Base-by-base conservation (phyloP, 1,284 basidiomycete species). In the Gymnopus androsaceus region DNA sequence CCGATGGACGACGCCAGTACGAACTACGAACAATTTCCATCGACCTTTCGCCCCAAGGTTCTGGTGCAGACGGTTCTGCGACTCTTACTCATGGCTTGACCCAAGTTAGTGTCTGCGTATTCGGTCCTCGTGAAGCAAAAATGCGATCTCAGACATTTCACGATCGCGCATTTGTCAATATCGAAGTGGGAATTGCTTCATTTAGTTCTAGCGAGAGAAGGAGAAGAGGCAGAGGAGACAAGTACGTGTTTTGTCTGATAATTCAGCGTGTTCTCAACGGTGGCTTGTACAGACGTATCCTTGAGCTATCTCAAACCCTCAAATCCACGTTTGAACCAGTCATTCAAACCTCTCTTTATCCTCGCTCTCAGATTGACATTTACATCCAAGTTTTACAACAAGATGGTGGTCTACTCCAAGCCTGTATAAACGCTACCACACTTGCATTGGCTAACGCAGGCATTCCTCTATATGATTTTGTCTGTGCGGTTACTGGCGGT, bases 291-390 rank as follows among this genome's bases (percentile, higher is more conserved):
- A 98, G 96, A 71, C 92, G 95, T 17, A 82, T 93, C 55, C 78
- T 94, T 57, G 96, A 99, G 72, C 81, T 98, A 58, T 91, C 88
- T 1, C 81, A 92, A 1, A 85, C 88, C 12, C 87, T 99, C 62
- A 90, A 94, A 72, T 88, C 92, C 36, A 98, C 96, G 0, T 98
- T 99, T 66, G 95, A 98, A 68, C 94, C 95, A 40, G 93, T 97
- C 51, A 84, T 99, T 37, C 91, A 95, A 69, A 90, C 90, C 1
- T 84, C 84, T 61, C 81, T 98, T 47, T 98, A 96, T 72, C 96
- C 96, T 6, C 88, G 96, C 51, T 92, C 92, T 28, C 87, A 95
- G 69, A 96, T 99, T 69, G 92, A 97, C 72, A 88, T 99, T 58
- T 92, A 90, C 71, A 81, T 99, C 11, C 93, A 96, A 69, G 88